Conservation (phyloP, 768 basidiomycete genomes). For the Pisolithus albus region DNA sequence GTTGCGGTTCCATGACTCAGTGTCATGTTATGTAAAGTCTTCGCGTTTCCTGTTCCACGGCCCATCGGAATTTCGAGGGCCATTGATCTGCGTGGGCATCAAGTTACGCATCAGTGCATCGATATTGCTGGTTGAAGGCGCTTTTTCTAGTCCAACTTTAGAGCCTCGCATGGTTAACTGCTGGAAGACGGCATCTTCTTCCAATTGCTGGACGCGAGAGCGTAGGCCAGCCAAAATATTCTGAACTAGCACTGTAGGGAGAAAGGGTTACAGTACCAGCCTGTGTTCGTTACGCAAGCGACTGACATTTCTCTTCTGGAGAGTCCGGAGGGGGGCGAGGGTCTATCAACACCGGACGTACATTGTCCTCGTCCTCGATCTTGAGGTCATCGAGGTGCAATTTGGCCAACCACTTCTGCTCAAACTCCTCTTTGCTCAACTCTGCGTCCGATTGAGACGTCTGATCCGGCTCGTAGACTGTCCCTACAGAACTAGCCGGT, state of each 20-base stretch:
- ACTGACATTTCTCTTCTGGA: constrained; percentile 36
- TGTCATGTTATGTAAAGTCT: constrained; percentile 10
- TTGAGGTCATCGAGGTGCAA: constrained; percentile 31
- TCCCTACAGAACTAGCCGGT: constrained; percentile 41
- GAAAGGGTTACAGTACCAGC: neutral
- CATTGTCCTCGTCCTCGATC: constrained; percentile 32
- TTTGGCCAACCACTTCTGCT: constrained; percentile 27
- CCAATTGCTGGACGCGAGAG: constrained; percentile 31
- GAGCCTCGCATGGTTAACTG: constrained; percentile 32
- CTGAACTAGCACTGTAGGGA: constrained; percentile 28
- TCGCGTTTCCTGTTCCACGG: constrained; percentile 23
- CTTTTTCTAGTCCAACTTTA: constrained; percentile 28
- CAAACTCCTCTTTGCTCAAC: constrained; percentile 33
- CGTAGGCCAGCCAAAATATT: constrained; percentile 35
- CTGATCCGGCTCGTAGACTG: constrained; percentile 41
- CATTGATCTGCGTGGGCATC: constrained; percentile 24
- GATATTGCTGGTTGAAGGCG: constrained; percentile 31
- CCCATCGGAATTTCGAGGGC: constrained; percentile 18
- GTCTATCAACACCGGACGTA: constrained; percentile 28
- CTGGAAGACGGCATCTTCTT: constrained; percentile 40
- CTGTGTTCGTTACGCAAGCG: neutral
- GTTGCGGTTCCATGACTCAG: constrained; percentile 20
- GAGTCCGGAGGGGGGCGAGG: constrained; percentile 22
- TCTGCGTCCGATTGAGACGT: constrained; percentile 36
- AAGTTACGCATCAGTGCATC: constrained; percentile 37